These are phyloP conservation scores for Diaporthe amygdali DNA, from an alignment of 2,329 filamentous ascomycete genomes.

Conservation along the genomic window DNA sequence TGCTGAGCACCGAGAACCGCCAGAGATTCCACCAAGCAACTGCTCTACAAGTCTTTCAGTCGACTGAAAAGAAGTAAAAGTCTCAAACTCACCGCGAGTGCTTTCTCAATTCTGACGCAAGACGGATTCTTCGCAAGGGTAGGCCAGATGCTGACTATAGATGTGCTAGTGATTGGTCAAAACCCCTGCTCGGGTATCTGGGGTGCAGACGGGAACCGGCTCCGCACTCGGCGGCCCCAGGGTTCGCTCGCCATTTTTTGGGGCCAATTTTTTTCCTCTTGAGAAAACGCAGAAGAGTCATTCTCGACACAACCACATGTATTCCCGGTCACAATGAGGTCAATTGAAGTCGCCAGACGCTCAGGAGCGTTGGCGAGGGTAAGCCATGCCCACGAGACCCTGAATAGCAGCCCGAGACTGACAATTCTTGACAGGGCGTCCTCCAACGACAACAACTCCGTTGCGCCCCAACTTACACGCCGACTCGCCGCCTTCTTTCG, in stretches of 20 bases:
- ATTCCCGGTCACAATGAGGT: slow-evolving; percentile 45
- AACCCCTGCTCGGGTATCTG: slow-evolving; percentile 9
- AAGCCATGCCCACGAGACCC: slow-evolving; percentile 16
- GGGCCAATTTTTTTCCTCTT: slow-evolving; percentile 10
- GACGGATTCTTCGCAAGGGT: background rate
- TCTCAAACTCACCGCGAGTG: background rate
- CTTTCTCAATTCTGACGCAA: no score
- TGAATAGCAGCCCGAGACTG: background rate
- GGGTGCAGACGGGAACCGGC: slow-evolving; percentile 2
- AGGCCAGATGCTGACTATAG: background rate
- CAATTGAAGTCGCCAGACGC: slow-evolving; percentile 56
- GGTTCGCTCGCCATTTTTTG: slow-evolving; percentile 15
- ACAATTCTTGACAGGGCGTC: slow-evolving; percentile 37
- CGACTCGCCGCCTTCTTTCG: slow-evolving; percentile 38
- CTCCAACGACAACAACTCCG: slow-evolving; percentile 38
- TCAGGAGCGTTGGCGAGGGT: slow-evolving; percentile 55
- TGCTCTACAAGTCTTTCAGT: no score
- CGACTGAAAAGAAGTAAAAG: no score
- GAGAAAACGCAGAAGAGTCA: slow-evolving; percentile 14
- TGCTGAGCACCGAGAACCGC: no score
- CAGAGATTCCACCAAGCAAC: background rate
- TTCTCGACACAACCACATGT: slow-evolving; percentile 6
- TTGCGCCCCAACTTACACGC: slow-evolving; percentile 32
- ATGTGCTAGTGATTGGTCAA: slow-evolving; percentile 19
- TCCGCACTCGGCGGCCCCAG: slow-evolving; percentile 24